Conservation (phyloP, 164 flowering plant species). For the Berberis thunbergii region DNA sequence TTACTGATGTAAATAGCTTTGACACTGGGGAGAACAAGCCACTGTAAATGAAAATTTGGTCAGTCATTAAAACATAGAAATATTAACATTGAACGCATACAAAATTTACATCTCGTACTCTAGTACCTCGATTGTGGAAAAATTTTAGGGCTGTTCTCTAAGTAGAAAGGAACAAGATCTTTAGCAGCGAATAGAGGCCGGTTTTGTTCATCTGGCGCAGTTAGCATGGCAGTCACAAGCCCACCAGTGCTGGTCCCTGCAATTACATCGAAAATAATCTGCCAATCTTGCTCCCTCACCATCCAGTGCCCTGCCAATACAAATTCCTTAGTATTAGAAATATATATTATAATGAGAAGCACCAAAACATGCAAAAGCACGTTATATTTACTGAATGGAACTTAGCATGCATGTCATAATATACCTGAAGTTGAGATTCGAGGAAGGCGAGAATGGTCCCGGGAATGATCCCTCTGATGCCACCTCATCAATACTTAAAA, state of each 20-base stretch:
- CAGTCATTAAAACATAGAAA: no score
- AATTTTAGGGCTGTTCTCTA: constrained; percentile 26
- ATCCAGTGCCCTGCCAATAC: constrained; percentile 23
- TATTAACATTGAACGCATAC: no score
- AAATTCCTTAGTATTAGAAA: background rate
- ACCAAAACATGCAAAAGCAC: no score
- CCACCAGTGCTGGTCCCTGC: constrained; percentile 47
- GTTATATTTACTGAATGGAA: no score
- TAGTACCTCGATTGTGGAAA: constrained; percentile 28
- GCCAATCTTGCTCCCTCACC: constrained; percentile 33
- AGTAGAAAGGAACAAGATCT: constrained; percentile 21
- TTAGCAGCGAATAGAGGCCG: constrained; percentile 35
- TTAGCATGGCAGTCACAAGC: constrained; percentile 29
- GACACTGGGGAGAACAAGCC: constrained; percentile 16
- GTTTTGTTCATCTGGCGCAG: constrained; percentile 25
- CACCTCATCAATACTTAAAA: constrained; percentile 34
- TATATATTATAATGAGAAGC: background rate
- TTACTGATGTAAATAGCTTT: constrained; percentile 4
- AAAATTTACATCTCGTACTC: no score
- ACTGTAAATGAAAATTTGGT: constrained; percentile 4
- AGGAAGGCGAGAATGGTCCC: constrained; percentile 24
- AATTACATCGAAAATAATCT: constrained; percentile 40
- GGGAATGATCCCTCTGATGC: constrained; percentile 28
- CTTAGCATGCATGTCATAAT: no score
- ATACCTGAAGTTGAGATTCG: constrained; percentile 27